Percentiles rank a stretch among this genome's conserved stretches.
Conservation (phyloP, 176 grass and related monocot species). For the Chrysopogon serrulatus region DNA sequence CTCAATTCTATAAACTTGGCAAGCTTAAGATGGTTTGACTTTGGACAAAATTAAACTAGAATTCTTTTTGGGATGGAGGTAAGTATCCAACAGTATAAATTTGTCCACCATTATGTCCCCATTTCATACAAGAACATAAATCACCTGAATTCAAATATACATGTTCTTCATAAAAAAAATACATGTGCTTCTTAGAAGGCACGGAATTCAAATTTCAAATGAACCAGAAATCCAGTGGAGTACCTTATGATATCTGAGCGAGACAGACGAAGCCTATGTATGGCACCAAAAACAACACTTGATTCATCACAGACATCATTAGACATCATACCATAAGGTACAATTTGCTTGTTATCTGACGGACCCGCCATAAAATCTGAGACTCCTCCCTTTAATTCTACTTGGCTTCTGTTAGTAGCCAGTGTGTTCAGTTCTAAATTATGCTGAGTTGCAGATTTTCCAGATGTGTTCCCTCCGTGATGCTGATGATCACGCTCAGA, state of each 20-base stretch:
- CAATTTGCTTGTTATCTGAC: conserved; percentile 39
- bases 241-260: conserved; percentile 53
- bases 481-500: conserved; percentile 1
- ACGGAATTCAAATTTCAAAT: conserved; percentile 18
- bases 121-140: not conserved
- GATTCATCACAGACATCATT: conserved; percentile 31
- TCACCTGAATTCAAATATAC: not conserved
- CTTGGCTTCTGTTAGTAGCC: conserved; percentile 6
- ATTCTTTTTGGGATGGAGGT: not conserved
- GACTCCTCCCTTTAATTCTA: conserved; percentile 15
- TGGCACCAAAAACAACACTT: conserved; percentile 39
- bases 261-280: conserved; percentile 43
- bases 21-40: not conserved
- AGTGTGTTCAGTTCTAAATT: conserved; percentile 27
- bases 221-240: not conserved
- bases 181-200: not conserved
- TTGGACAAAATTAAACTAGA: not conserved
- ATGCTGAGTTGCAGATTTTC: conserved; percentile 17
- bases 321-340: conserved; percentile 22
- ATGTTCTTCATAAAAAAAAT: not conserved
- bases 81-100: not conserved
- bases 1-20: not conserved
- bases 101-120: not conserved
- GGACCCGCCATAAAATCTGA: conserved; percentile 26
- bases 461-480: conserved; percentile 3